phyloP scores from a whole-genome alignment of 208 protist species.

The Trypanosoma avium region DNA sequence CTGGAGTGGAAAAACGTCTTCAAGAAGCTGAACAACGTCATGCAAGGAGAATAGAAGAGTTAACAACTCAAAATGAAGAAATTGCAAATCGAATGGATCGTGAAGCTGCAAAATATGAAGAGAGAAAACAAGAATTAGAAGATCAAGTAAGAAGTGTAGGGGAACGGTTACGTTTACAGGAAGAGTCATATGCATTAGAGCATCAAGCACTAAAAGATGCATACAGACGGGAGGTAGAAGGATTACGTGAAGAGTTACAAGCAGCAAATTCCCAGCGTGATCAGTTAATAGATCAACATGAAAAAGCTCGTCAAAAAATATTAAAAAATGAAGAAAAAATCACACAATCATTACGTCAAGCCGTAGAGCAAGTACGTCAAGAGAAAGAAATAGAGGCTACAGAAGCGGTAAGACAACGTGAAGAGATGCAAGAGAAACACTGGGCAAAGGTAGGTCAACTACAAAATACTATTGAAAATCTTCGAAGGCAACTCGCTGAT shows the following conservation, averaged over 20 bases:
- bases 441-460: conserved; percentile 50
- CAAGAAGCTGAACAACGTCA: conserved; percentile 49
- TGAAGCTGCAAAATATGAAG: conserved; percentile 30
- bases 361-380: conserved; percentile 48
- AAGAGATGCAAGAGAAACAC: conserved; percentile 57
- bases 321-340: conserved; percentile 52
- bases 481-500: conserved; percentile 48
- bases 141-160: conserved; percentile 55
- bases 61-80: conserved; percentile 46
- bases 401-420: conserved; percentile 47
- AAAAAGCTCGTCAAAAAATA: conserved; percentile 28
- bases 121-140: conserved; percentile 42
- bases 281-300: conserved; percentile 37
- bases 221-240: conserved; percentile 45
- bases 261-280: conserved; percentile 30
- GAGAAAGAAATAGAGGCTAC: conserved; percentile 54
- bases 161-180: conserved; percentile 40
- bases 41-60: conserved; percentile 45
- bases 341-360: conserved; percentile 47
- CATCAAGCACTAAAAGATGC: conserved; percentile 48
- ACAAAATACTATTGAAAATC: conserved; percentile 44
- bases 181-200: conserved; percentile 45
- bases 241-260: conserved; percentile 44
- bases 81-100: conserved; percentile 25
- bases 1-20: conserved; percentile 37